Conservation (phyloP, 2,329 filamentous ascomycete genomes). For the Myriangium duriaei region DNA sequence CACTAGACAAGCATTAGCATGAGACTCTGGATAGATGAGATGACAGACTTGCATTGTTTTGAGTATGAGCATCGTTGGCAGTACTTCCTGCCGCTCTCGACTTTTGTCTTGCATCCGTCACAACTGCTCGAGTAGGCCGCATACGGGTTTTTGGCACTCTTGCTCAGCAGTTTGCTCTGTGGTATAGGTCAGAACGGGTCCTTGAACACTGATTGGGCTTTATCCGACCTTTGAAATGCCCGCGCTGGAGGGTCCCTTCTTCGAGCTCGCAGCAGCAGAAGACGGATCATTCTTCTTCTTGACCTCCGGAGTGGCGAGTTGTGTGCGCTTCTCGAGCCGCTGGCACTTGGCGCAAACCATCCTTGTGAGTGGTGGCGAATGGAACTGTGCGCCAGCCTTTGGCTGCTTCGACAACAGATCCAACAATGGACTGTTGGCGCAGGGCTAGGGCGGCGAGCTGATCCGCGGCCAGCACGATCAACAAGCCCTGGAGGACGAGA, state of each 20-base stretch:
- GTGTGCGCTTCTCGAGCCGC: conserved; percentile 47
- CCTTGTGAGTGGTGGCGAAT: background rate
- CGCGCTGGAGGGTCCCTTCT: conserved; percentile 41
- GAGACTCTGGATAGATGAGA: conserved; percentile 1
- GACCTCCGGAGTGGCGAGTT: conserved; percentile 50
- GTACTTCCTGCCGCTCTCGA: conserved; percentile 47
- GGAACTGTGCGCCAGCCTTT: background rate
- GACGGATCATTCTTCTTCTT: conserved; percentile 58
- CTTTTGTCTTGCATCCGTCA: conserved; percentile 49
- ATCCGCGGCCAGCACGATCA: conserved; percentile 17
- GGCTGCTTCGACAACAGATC: background rate
- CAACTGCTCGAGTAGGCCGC: conserved; percentile 51
- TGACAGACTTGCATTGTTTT: conserved; percentile 39
- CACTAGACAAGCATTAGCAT: conserved; percentile 26
- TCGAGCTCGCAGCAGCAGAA: conserved; percentile 33
- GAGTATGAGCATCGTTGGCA: conserved; percentile 53
- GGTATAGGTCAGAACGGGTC: background rate
- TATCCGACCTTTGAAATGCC: conserved; percentile 46
- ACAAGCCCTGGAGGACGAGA: conserved; percentile 23
- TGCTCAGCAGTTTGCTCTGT: conserved; percentile 52
- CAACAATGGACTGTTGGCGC: conserved; percentile 4
- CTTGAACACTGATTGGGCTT: background rate
- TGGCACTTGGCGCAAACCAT: conserved; percentile 57
- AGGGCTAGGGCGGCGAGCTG: conserved; percentile 4
- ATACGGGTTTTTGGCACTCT: conserved; percentile 54